A percentile compares a stretch with the other conserved stretches of the same genome.
phyloP scores from a whole-genome alignment of 2,329 filamentous ascomycete genomes.

The Cercospora sp. region DNA sequence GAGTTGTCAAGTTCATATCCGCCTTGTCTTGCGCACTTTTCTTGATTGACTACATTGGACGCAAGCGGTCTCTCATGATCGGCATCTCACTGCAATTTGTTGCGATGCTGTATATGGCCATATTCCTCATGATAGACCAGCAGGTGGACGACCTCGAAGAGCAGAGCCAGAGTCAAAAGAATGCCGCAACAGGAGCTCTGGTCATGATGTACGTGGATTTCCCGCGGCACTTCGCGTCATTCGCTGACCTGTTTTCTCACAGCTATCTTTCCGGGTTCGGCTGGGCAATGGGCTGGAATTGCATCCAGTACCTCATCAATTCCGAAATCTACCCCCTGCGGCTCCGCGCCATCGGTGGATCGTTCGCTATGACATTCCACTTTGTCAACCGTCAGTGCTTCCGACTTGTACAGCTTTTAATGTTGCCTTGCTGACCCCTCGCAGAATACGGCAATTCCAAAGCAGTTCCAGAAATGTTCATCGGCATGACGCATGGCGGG shows the following conservation, averaged over 20 bases:
- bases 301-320: constrained; percentile 70
- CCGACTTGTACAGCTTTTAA: neutral
- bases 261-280: constrained; percentile 60
- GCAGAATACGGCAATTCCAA: constrained; percentile 67
- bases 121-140: constrained; percentile 60
- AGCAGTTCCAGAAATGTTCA: constrained; percentile 72
- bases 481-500: constrained; percentile 59
- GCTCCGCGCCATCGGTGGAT: constrained; percentile 69
- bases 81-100: constrained; percentile 41
- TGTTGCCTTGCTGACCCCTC: neutral
- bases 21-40: constrained; percentile 72
- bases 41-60: constrained; percentile 75
- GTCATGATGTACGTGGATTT: constrained; percentile 42
- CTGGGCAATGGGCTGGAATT: constrained; percentile 58
- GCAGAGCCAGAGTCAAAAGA: constrained; percentile 54
- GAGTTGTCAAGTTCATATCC: constrained; percentile 69
- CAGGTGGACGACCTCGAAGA: constrained; percentile 54
- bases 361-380: constrained; percentile 74
- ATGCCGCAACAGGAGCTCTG: constrained; percentile 66
- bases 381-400: constrained; percentile 58
- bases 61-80: constrained; percentile 59
- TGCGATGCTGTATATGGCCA: constrained; percentile 57
- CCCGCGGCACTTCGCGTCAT: neutral
- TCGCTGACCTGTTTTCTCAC: neutral
- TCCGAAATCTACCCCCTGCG: constrained; percentile 76